Conservation (phyloP, 768 basidiomycete genomes). For the Lyophyllum atratum region DNA sequence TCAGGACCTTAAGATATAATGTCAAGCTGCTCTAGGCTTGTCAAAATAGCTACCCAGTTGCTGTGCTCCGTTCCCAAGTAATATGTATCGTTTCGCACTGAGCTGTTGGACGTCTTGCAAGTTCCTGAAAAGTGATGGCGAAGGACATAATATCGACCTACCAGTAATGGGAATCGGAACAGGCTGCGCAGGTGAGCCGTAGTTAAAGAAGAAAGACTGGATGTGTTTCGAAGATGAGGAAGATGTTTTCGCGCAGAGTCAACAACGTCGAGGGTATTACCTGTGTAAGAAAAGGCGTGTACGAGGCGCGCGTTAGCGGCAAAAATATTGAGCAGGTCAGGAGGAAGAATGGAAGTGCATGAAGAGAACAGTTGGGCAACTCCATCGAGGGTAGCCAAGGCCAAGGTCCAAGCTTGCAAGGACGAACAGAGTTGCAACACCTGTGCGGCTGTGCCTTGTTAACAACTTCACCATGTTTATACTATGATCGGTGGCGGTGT, state of each 20-base stretch:
- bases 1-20: constrained; percentile 5
- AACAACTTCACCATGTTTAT: neutral
- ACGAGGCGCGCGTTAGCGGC: constrained; percentile 2
- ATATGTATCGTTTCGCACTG: constrained; percentile 49
- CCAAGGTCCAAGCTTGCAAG: neutral
- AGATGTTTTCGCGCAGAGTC: neutral
- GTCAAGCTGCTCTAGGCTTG: neutral
- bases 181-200: constrained; percentile 33
- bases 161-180: constrained; percentile 42
- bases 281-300: constrained; percentile 16
- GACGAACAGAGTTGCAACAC: neutral
- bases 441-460: neutral
- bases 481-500: constrained; percentile 5
- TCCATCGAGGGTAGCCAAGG: neutral
- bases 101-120: constrained; percentile 23
- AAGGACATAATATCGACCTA: constrained; percentile 14
- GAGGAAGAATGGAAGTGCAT: neutral
- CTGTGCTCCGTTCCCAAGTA: constrained; percentile 39
- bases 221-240: neutral
- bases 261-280: neutral
- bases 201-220: constrained; percentile 49
- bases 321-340: neutral
- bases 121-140: neutral
- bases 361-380: neutral
- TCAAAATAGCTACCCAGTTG: constrained; percentile 36